A percentile compares a stretch with the other conserved stretches of the same genome.
Evolutionary conservation across 257 asterid species (phyloP).

Genomic region (Cruciata laevipes): DNA sequence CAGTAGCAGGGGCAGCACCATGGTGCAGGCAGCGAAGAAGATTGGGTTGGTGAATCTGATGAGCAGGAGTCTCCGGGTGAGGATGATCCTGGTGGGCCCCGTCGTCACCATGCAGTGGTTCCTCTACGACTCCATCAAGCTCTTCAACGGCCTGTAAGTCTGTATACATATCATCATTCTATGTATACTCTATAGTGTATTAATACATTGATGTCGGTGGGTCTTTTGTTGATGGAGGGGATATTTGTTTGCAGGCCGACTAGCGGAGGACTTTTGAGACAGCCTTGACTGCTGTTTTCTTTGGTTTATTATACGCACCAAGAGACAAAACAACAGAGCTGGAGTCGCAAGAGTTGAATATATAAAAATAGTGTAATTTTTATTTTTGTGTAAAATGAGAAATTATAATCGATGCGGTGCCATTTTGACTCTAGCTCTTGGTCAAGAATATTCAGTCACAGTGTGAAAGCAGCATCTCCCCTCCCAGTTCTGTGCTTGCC

Average conservation of each 20-base stretch:
- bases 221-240: not conserved
- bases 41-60: conserved; percentile 53
- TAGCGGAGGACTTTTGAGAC: conserved; percentile 60
- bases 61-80: conserved; percentile 62
- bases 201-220: not conserved
- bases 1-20: conserved; percentile 40
- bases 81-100: conserved; percentile 61
- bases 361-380: no score
- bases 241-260: conserved; percentile 44
- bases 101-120: conserved; percentile 71
- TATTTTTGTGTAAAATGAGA: no score
- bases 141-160: conserved; percentile 59
- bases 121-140: conserved; percentile 63
- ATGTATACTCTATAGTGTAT: no score
- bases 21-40: conserved; percentile 48
- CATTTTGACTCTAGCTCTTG: not conserved
- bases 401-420: no score
- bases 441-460: not conserved
- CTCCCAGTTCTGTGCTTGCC: not conserved
- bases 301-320: no score
- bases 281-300: conserved; percentile 12
- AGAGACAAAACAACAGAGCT: not conserved
- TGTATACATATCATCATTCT: no score
- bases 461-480: not conserved
- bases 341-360: no score